Evolutionary conservation across 1,284 basidiomycete genomes (phyloP), one percentile per base, ranked within the genome.

Genomic region (Tetrapyrgos nigripes): DNA sequence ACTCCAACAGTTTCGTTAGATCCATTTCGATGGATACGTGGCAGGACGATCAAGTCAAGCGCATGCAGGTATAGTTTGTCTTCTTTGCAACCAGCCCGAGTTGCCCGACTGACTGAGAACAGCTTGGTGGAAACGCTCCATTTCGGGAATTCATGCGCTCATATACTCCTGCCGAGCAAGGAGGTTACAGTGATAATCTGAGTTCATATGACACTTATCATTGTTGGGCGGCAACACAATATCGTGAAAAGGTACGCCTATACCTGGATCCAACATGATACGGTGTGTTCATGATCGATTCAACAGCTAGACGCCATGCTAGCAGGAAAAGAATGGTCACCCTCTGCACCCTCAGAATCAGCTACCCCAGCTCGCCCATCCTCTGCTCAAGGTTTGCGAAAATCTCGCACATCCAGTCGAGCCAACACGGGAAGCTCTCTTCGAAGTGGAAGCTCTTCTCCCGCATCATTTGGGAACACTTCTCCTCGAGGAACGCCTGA

Each of bases 11-110:
- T 70, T 96, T 96, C 76, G 93, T 97, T 55, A 84, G 94, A 69
- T 95, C 92, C 50, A 87, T 94, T 66, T 96, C 94, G 57, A 97
- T 97, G 95, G 95, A 97, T 76, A 91, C 94, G 67, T 97, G 95
- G 95, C 91, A 93, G 59, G 86, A 89, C 40, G 93, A 95, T 55
- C 95, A 98, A 74, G 80, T 97, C 65, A 88, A 80, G 68, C 88
- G 94, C 64, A 97, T 98, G 93, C 88, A 92, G 85, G 92, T 93
- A 46, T 52, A 80, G 62, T 8, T 54, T 50, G 57, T 53, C 58
- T 33, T 50, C 65, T 24, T 37, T 55, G 44, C 59, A 44, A 47
- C 60, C 43, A 54, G 23, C 23, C 45, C 31, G 51, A 40, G n/a
- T 33, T 47, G 45, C 19, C 40, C 9, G 28, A 13, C 28, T 45